Evolutionary conservation across 441 rosid genomes (phyloP), one percentile per base, ranked within the genome.

Genomic region (Flueggea neowawraea): DNA sequence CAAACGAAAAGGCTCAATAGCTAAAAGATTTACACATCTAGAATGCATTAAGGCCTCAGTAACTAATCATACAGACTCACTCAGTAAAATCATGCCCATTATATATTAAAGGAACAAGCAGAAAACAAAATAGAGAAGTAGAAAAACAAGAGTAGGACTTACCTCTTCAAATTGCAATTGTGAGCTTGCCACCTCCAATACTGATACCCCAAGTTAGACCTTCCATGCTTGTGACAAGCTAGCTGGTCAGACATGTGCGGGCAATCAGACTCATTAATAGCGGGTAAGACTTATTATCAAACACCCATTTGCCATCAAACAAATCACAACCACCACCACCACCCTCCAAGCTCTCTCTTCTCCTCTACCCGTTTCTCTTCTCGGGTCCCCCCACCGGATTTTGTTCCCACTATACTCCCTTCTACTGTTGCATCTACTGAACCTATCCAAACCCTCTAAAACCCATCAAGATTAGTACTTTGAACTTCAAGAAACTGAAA

Each of bases 121-220:
- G 16, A 28, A 28, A 59, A 32, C 6, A 15, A 32, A 28, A 44
- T 22, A 33, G 2, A 4, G 17, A 28, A 16, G 12, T n/a, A 16
- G 54, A 49, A 44, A 12, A 16, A 45, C 16, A 61, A 28, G 50
- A 15, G 6, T 14, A 15, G 3, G n/a, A 17, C 10, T 0, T 33
- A 89, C 97, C 89, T 82, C 73, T 91, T 89, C 73, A 94, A 67
- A 75, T 84, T 83, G 87, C 99, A 94, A 69, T 71, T 45, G 68
- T 83, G 89, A 64, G 96, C 97, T 65, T 91, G 99, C 97, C 99
- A 94, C 79, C 97, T 87, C 99, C 99, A 87, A 44, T 83, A 53
- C 70, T 83, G 97, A 66, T 83, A 87, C 5, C 70, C 69, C 75
- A 94, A 71, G 81, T 94, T 96, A 58, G 82, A 43, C 85, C 99